phyloP scores from a whole-genome alignment of 257 asterid species.

The Solanum bulbocastanum region DNA sequence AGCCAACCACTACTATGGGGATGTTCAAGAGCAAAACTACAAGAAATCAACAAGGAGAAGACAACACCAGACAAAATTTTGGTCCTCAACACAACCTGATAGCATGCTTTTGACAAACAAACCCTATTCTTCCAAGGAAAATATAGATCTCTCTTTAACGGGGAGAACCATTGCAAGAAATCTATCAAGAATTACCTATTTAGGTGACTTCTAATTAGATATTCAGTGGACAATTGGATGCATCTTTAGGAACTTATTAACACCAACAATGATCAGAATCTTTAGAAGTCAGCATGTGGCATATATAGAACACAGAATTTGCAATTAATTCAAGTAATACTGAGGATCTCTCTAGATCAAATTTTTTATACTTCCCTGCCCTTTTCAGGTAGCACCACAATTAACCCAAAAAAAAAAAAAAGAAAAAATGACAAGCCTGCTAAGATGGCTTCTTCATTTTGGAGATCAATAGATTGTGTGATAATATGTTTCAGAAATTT shows the following conservation, averaged over 20 bases:
- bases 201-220: neutral
- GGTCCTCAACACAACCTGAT: neutral
- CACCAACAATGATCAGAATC: neutral
- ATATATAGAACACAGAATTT: too few relatives aligned
- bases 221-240: neutral
- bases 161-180: neutral
- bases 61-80: neutral
- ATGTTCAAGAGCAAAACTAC: neutral
- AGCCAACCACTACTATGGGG: neutral
- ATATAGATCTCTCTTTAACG: neutral
- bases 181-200: neutral
- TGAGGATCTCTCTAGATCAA: too few relatives aligned
- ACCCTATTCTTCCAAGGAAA: neutral
- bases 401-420: too few relatives aligned
- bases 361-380: too few relatives aligned
- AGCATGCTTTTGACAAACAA: neutral
- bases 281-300: too few relatives aligned
- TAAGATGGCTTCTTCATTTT: too few relatives aligned
- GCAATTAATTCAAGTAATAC: too few relatives aligned
- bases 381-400: too few relatives aligned
- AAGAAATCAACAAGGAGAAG: neutral
- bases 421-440: too few relatives aligned
- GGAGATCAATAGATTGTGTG: neutral
- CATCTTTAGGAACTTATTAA: neutral
- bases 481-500: too few relatives aligned